These are phyloP conservation scores for Rostrohypoxylon terebratum DNA, from an alignment of 495 filamentous ascomycete genomes.

Conservation along the genomic window DNA sequence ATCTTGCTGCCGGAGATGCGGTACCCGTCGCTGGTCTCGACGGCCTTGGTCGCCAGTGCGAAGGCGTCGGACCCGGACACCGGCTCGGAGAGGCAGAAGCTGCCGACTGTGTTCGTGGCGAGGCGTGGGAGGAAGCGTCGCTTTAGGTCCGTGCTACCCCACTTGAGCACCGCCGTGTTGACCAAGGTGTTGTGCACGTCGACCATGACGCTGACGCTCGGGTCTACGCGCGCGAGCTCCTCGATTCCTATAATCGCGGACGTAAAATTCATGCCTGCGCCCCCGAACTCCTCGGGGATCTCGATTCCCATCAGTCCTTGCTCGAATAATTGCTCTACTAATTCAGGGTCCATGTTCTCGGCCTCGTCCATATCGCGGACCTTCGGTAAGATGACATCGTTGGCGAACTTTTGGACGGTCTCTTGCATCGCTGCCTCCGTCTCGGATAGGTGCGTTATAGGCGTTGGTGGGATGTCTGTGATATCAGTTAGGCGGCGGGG, in stretches of 20 bases:
- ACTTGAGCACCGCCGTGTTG: slow-evolving; percentile 92
- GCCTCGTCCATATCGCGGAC: slow-evolving; percentile 98
- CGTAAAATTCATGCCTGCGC: slow-evolving; percentile 98
- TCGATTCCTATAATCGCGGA: slow-evolving; percentile 95
- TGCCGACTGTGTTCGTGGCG: slow-evolving; percentile 90
- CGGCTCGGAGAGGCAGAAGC: slow-evolving; percentile 96
- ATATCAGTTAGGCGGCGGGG: slow-evolving; percentile 71
- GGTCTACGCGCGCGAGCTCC: slow-evolving; percentile 93
- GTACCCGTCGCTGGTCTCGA: slow-evolving; percentile 78
- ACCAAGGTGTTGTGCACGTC: slow-evolving; percentile 99
- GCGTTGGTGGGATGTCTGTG: slow-evolving; percentile 81
- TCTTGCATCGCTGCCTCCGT: slow-evolving; percentile 90
- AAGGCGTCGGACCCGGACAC: slow-evolving; percentile 95
- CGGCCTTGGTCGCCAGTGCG: slow-evolving; percentile 89
- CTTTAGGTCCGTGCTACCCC: slow-evolving; percentile 78
- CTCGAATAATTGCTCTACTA: slow-evolving; percentile 95
- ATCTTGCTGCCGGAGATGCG: slow-evolving; percentile 93
- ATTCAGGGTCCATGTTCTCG: slow-evolving; percentile 87
- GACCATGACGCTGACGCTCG: slow-evolving; percentile 90
- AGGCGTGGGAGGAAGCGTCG: slow-evolving; percentile 87
- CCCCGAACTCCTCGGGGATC: slow-evolving; percentile 96
- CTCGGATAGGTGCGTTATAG: slow-evolving; percentile 93
- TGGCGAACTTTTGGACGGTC: slow-evolving; percentile 88
- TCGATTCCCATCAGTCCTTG: slow-evolving; percentile 98
- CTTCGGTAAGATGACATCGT: slow-evolving; percentile 88